Conservation (phyloP, 1,284 basidiomycete genomes). For the Porogramme epimiltina region DNA sequence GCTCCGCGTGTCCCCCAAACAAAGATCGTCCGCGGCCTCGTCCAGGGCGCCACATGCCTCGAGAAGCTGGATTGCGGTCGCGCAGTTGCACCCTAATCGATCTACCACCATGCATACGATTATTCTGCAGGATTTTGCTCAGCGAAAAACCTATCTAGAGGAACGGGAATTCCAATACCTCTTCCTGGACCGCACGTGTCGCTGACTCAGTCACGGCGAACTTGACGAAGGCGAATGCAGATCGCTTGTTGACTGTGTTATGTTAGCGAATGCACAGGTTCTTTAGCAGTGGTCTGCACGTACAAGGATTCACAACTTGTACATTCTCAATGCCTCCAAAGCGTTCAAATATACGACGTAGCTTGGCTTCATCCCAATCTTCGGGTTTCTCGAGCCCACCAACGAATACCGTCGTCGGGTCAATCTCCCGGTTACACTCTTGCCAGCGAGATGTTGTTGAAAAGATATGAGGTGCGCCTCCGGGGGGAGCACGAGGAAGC, state of each 20-base stretch:
- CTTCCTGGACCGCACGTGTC: conserved; percentile 58
- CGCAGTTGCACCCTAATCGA: conserved; percentile 67
- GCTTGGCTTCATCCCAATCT: conserved; percentile 67
- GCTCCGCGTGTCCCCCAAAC: not conserved
- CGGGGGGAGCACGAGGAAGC: no score
- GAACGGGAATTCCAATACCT: conserved; percentile 52
- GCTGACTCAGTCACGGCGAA: conserved; percentile 63
- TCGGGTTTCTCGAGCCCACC: conserved; percentile 68
- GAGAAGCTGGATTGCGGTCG: conserved; percentile 32
- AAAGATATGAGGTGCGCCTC: no score
- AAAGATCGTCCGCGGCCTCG: conserved; percentile 16
- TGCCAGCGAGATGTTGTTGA: no score
- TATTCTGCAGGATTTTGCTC: conserved; percentile 50
- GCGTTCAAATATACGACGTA: conserved; percentile 56
- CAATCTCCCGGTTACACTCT: conserved; percentile 42
- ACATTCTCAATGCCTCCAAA: conserved; percentile 67
- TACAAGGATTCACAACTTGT: conserved; percentile 65
- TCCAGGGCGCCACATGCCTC: conserved; percentile 26
- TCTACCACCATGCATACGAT: conserved; percentile 64
- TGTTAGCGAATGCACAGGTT: conserved; percentile 1
- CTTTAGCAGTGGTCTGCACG: conserved; percentile 24
- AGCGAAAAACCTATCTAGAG: not conserved
- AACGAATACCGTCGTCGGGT: conserved; percentile 72
- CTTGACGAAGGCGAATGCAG: conserved; percentile 75
- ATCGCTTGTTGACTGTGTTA: conserved; percentile 52